Evolutionary conservation across 345 rosid genomes (phyloP), one percentile per base, ranked within the genome.

Genomic region (Heritiera fomes): DNA sequence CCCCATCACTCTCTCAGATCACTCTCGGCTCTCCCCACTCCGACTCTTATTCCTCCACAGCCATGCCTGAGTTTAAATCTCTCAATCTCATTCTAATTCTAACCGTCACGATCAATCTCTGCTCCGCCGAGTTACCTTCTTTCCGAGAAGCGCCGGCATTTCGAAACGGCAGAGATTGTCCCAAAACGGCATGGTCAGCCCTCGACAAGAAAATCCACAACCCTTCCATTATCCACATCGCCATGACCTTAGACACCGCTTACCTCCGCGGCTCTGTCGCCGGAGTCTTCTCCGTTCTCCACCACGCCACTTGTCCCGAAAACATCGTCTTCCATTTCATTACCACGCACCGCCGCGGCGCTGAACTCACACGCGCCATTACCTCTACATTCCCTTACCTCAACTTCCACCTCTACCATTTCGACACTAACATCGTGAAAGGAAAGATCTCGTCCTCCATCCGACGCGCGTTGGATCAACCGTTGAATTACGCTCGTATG

Each of bases 261-360:
- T 94, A 94, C 87, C 96, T 94, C 88, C 97, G 98, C 1, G 97
- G 98, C 80, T 92, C 98, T 20, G 78, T 94, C 70, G 97, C 97
- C 65, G 98, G 90, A 2, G 94, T 94, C 32, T 83, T 94, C 79
- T 94, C 98, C 75, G 90, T 92, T 59, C 91, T 94, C 62, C 95
- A 90, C 34, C 98, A 94, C 88, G 91, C 98, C 28, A 67, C 92
- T 50, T 92, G 97, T 55, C 98, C 95, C 2, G 95, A 94, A 80
- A 90, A 94, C 87, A 75, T 92, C 30, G 97, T 91, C 58, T 94
- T 94, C 87, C 98, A 94, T 78, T 92, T 94, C 88, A 87, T 94
- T 79, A 84, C 90, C 45, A 78, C 90, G 10, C 86, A 78, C 80
- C 91, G 85, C 40, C 88, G 79, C 56, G 82, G 88, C 75, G 63